Conservation (phyloP, 129 eudicot species). For the Flaveria bidentis region DNA sequence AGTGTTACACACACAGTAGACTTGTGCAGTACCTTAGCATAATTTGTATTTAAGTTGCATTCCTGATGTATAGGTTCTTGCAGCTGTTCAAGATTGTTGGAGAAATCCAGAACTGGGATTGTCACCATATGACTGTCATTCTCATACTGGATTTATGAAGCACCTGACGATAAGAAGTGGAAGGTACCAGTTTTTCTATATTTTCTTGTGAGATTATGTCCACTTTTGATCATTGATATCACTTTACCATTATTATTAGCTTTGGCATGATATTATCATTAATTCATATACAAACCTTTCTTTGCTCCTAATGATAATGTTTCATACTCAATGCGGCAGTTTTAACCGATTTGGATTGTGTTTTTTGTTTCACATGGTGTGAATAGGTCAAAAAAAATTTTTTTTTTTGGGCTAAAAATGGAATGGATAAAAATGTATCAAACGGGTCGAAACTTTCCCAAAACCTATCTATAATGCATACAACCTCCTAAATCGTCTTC, state of each 20-base stretch:
- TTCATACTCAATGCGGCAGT: background rate
- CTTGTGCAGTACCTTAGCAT: constrained; percentile 10
- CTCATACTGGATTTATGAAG: constrained; percentile 85
- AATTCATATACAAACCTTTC: background rate
- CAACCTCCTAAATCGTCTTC: background rate
- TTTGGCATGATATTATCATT: background rate
- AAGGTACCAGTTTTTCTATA: constrained; percentile 48
- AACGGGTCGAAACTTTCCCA: background rate
- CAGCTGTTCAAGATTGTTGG: constrained; percentile 88
- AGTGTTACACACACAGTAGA: background rate
- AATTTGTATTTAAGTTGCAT: constrained; percentile 38
- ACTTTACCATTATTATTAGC: background rate
- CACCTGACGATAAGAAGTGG: constrained; percentile 89
- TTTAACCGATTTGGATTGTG: background rate
- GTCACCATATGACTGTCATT: constrained; percentile 77
- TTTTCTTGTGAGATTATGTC: constrained; percentile 15
- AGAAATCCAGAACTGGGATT: constrained; percentile 66
- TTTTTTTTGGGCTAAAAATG: background rate
- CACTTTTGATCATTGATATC: constrained; percentile 6
- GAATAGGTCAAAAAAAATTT: background rate
- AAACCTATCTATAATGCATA: background rate
- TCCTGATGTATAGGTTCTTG: constrained; percentile 92
- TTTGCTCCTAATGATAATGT: background rate
- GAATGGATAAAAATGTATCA: background rate
- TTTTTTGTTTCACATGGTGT: background rate